These are phyloP conservation scores for sweet orange (Citrus sinensis) DNA, from an alignment of 345 rosid species.

Conservation along the genomic window DVS_A1.0 CM039169.1:30567501-30568000, in stretches of 20 bases:
- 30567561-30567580: neutral
- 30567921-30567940: slow-evolving; percentile 70
- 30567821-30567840: slow-evolving; percentile 32
- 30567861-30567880: neutral
- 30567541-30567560: neutral
- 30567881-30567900: neutral
- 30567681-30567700: neutral
- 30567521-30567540: neutral
- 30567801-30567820: slow-evolving; percentile 58
- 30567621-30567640: neutral
- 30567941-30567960: slow-evolving; percentile 76
- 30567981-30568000: slow-evolving; percentile 79
- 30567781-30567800: slow-evolving; percentile 54
- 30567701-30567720: neutral
- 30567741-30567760: slow-evolving; percentile 27
- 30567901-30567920: neutral
- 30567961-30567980: slow-evolving; percentile 71
- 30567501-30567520: neutral
- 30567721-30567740: neutral
- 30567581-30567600: neutral
- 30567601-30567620: neutral
- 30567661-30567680: neutral
- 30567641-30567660: neutral
- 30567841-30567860: neutral
- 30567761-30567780: slow-evolving; percentile 50